Evolutionary conservation across 495 filamentous ascomycete species (phyloP).

Genomic region (Terfezia boudieri): DNA sequence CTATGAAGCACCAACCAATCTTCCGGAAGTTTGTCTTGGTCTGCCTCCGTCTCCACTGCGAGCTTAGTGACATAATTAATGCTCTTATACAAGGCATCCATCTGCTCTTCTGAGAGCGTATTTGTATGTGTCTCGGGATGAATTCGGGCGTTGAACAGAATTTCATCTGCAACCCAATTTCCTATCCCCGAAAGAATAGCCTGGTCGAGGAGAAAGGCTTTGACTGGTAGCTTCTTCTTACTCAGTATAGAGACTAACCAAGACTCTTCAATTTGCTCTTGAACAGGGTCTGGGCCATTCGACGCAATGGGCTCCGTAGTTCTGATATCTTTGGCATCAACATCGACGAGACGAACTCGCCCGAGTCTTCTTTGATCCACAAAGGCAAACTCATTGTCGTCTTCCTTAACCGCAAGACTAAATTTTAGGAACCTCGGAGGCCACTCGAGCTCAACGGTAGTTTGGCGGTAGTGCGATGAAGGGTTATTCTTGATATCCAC

Average conservation of each 20-base stretch:
- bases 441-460: constrained; percentile 41
- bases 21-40: constrained; percentile 76
- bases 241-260: constrained; percentile 48
- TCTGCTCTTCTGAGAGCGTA: constrained; percentile 48
- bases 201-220: constrained; percentile 72
- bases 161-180: constrained; percentile 94
- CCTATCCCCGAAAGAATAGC: constrained; percentile 79
- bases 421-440: constrained; percentile 87
- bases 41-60: constrained; percentile 57
- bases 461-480: constrained; percentile 53
- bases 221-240: constrained; percentile 60
- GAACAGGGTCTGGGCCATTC: constrained; percentile 84
- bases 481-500: constrained; percentile 57
- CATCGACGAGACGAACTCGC: constrained; percentile 59
- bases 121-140: constrained; percentile 87
- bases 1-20: constrained; percentile 83
- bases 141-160: constrained; percentile 64
- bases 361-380: constrained; percentile 57
- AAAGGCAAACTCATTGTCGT: constrained; percentile 52
- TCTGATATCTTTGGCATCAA: constrained; percentile 44
- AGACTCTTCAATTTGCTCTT: constrained; percentile 44
- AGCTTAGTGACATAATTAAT: constrained; percentile 58
- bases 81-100: constrained; percentile 46
- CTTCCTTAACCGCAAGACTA: constrained; percentile 37
- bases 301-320: constrained; percentile 57